Conservation (phyloP, 352 stramenopile species). For the Phytophthora lateralis region DNA sequence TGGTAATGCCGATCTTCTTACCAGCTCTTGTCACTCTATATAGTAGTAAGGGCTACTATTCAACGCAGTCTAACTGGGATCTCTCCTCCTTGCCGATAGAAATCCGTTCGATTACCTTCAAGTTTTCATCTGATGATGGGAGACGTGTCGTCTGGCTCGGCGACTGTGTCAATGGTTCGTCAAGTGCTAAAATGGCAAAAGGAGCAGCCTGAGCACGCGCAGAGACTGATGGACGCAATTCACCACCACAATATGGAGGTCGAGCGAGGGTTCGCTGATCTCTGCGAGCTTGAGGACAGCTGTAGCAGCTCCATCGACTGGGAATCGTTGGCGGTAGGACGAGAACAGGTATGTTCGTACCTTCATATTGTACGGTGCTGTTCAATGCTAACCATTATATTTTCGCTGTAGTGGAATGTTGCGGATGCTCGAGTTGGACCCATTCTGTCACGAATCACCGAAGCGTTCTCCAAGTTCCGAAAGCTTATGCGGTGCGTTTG, state of each 20-base stretch:
- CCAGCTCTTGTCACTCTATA: not conserved
- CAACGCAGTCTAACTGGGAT: conserved; percentile 8
- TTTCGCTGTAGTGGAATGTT: conserved; percentile 47
- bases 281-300: conserved; percentile 32
- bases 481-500: conserved; percentile 73
- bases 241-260: conserved; percentile 44
- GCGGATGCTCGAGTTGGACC: conserved; percentile 40
- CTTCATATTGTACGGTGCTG: not conserved
- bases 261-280: conserved; percentile 32
- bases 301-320: conserved; percentile 17
- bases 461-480: conserved; percentile 83
- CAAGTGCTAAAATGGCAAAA: conserved; percentile 68
- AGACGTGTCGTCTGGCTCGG: conserved; percentile 95
- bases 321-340: conserved; percentile 22
- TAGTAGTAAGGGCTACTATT: not conserved
- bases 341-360: conserved; percentile 31
- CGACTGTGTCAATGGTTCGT: conserved; percentile 84
- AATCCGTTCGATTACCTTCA: conserved; percentile 62
- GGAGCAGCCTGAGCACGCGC: conserved; percentile 35
- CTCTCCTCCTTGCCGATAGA: conserved; percentile 34
- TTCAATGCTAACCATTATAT: not conserved
- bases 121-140: conserved; percentile 93
- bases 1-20: conserved; percentile 35
- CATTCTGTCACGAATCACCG: conserved; percentile 60
- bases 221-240: conserved; percentile 40